Percentiles rank a stretch among this genome's conserved stretches.
Conservation (phyloP, 176 grass and related monocot species). For the Melocanna baccifera region DNA sequence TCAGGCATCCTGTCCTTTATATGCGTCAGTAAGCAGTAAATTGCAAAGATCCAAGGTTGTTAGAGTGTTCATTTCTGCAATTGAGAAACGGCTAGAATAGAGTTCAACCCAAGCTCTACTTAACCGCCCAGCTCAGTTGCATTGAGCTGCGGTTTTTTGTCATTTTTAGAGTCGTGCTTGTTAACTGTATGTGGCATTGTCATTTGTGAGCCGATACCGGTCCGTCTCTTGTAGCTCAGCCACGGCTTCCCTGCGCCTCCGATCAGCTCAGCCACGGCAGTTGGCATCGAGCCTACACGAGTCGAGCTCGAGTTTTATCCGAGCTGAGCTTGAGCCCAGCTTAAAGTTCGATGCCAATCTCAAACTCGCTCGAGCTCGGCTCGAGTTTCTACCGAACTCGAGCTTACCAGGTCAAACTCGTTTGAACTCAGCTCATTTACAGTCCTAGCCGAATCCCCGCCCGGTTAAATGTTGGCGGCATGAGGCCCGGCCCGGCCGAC, state of each 20-base stretch:
- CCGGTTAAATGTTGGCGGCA: conserved; percentile 35
- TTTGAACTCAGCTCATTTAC: no score
- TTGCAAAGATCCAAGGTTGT: not conserved
- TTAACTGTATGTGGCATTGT: not conserved
- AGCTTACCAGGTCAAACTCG: no score
- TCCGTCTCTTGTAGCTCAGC: no score
- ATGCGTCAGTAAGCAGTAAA: not conserved
- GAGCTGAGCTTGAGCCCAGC: no score
- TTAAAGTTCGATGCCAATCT: no score
- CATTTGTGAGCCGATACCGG: not conserved
- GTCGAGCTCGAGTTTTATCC: no score
- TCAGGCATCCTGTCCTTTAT: not conserved
- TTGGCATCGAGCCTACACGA: no score
- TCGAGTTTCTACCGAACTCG: no score
- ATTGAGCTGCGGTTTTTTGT: not conserved
- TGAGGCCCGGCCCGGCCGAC: not conserved
- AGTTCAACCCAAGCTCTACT: not conserved
- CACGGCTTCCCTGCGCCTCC: no score
- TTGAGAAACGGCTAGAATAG: not conserved
- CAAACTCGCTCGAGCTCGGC: no score
- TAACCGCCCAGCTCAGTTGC: not conserved
- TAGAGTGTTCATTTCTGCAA: not conserved
- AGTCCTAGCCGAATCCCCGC: conserved; percentile 10
- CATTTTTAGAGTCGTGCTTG: not conserved
- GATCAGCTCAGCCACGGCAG: no score